Conservation (phyloP, 1,284 basidiomycete genomes). For the Athelia sp. region DNA sequence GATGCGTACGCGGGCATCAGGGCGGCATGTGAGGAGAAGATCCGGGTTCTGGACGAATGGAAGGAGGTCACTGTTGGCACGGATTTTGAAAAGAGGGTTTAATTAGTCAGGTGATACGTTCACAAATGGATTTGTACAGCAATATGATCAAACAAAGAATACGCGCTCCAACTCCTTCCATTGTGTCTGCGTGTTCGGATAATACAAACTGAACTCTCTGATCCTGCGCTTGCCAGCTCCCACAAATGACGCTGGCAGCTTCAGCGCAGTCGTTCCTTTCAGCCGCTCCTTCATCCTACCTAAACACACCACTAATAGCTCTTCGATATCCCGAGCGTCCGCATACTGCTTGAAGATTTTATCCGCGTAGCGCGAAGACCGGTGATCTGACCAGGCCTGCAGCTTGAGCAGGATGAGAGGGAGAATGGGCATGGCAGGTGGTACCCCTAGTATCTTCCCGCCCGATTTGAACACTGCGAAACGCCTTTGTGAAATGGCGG, state of each 20-base stretch:
- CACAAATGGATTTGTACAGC: no score
- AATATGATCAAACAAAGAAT: no score
- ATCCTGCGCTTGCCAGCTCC: no score
- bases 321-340: slow-evolving; percentile 39
- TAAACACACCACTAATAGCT: slow-evolving; percentile 22
- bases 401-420: slow-evolving; percentile 44
- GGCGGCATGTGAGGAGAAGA: neutral
- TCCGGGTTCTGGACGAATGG: neutral
- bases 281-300: no score
- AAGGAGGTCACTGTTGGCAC: neutral
- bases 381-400: slow-evolving; percentile 45
- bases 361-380: slow-evolving; percentile 20
- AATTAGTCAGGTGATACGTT: no score
- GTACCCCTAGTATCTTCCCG: slow-evolving; percentile 28
- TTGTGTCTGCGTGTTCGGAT: no score
- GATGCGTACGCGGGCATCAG: neutral
- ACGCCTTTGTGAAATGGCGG: slow-evolving; percentile 23
- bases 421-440: slow-evolving; percentile 31
- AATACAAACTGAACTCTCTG: no score
- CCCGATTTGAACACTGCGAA: slow-evolving; percentile 19
- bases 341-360: slow-evolving; percentile 32
- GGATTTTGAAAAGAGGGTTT: neutral
- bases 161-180: no score
- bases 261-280: no score
- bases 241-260: no score